Conservation (phyloP, 2,329 filamentous ascomycete species). For the Didymella lethalis region DNA sequence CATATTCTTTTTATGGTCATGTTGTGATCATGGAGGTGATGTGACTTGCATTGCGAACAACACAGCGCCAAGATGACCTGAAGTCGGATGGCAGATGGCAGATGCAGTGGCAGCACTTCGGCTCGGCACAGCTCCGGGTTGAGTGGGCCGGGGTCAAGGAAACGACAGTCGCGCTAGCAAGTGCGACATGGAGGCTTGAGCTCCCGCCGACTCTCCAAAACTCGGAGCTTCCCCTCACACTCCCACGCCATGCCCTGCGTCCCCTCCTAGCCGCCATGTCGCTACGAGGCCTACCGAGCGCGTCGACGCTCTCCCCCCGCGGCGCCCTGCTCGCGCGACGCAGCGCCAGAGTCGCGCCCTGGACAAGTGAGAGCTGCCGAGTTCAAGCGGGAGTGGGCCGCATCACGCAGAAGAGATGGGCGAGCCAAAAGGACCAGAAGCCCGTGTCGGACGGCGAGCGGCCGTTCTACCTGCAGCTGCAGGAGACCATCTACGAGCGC, state of each 20-base stretch:
- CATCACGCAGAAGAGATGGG: constrained; percentile 47
- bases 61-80: too few species aligned
- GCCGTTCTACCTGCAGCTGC: constrained; percentile 68
- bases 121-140: not conserved
- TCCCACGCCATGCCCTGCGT: constrained; percentile 25
- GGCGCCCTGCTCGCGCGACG: not conserved
- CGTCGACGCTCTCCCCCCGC: not conserved
- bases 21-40: too few species aligned
- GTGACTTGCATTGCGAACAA: too few species aligned
- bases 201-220: not conserved
- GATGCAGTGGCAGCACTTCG: not conserved
- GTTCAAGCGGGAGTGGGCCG: constrained; percentile 22
- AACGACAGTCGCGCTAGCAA: constrained; percentile 13
- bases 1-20: constrained; percentile 4
- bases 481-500: constrained; percentile 67
- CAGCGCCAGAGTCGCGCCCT: not conserved
- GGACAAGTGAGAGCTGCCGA: constrained; percentile 12
- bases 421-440: constrained; percentile 35
- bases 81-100: too few species aligned
- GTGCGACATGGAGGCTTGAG: constrained; percentile 7
- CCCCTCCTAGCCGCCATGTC: constrained; percentile 39
- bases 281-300: constrained; percentile 20
- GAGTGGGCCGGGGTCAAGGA: constrained; percentile 5
- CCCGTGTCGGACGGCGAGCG: constrained; percentile 42
- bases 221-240: constrained; percentile 24